Conservation (phyloP, 208 protist genomes). For the Angomonas deanei region DNA sequence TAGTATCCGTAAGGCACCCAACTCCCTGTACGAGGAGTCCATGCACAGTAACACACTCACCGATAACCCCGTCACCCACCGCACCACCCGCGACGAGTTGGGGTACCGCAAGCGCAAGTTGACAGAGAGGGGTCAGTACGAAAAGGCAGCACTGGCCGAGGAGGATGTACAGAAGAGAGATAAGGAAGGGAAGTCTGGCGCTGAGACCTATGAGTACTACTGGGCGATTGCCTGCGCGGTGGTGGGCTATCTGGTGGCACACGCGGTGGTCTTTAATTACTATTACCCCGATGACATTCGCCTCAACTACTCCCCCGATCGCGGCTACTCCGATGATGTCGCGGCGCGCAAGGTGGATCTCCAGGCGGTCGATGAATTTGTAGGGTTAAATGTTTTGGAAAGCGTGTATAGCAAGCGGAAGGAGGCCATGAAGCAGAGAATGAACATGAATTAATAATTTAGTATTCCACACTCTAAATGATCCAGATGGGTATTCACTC, state of each 20-base stretch:
- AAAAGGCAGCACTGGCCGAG: constrained; percentile 65
- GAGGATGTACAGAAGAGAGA: constrained; percentile 67
- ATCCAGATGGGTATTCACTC: not conserved
- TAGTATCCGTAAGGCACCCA: constrained; percentile 63
- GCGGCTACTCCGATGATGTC: constrained; percentile 81
- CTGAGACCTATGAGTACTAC: constrained; percentile 79
- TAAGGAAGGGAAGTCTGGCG: constrained; percentile 48
- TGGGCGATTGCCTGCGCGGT: constrained; percentile 69
- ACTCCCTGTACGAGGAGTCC: constrained; percentile 61
- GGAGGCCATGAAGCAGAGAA: constrained; percentile 7
- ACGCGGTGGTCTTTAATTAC: constrained; percentile 70
- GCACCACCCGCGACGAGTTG: constrained; percentile 72
- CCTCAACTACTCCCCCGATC: constrained; percentile 69
- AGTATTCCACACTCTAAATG: not conserved
- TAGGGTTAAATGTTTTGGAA: constrained; percentile 74
- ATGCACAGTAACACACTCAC: constrained; percentile 89
- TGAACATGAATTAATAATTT: not conserved
- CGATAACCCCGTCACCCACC: constrained; percentile 80
- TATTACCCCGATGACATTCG: constrained; percentile 82
- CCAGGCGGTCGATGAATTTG: constrained; percentile 68
- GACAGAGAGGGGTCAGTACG: constrained; percentile 78
- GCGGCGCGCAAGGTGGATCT: constrained; percentile 54
- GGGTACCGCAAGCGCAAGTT: constrained; percentile 80
- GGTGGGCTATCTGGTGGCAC: constrained; percentile 70
- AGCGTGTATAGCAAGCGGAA: constrained; percentile 77